A percentile compares a stretch with the other conserved stretches of the same genome.
Conservation (phyloP, 2,329 filamentous ascomycete genomes). For the Nemania serpens region DNA sequence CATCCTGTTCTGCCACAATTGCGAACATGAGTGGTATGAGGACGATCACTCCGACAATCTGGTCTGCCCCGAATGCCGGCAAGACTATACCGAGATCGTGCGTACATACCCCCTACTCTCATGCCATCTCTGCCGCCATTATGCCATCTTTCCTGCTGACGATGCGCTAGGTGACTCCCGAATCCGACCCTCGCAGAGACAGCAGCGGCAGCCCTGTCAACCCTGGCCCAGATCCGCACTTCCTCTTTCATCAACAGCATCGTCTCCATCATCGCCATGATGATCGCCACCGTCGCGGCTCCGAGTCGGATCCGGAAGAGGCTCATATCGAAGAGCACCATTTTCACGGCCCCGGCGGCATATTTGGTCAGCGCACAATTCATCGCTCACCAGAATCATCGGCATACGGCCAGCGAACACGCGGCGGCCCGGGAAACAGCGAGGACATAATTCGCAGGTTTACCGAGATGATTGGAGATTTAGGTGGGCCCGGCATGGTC, state of each 20-base stretch:
- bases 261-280: constrained; percentile 24
- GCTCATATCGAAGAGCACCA: constrained; percentile 61
- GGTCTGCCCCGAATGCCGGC: constrained; percentile 75
- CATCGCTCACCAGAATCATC: constrained; percentile 33
- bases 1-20: constrained; percentile 85
- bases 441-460: constrained; percentile 48
- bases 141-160: constrained; percentile 30
- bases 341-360: constrained; percentile 46
- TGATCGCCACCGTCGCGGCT: constrained; percentile 32
- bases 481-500: constrained; percentile 27
- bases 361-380: constrained; percentile 47
- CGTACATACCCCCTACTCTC: constrained; percentile 41
- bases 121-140: no score
- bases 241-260: no score
- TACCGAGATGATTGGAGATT: constrained; percentile 41
- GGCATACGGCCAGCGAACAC: constrained; percentile 20
- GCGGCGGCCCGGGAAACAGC: constrained; percentile 31
- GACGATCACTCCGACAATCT: constrained; percentile 65
- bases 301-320: constrained; percentile 63
- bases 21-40: constrained; percentile 79
- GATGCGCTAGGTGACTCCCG: constrained; percentile 51
- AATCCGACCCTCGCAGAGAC: constrained; percentile 65
- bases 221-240: background rate
- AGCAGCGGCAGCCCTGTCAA: background rate
- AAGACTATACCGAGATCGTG: constrained; percentile 87